Evolutionary conservation across 768 basidiomycete genomes (phyloP).

Genomic region (Leccinum arenicola): DNA sequence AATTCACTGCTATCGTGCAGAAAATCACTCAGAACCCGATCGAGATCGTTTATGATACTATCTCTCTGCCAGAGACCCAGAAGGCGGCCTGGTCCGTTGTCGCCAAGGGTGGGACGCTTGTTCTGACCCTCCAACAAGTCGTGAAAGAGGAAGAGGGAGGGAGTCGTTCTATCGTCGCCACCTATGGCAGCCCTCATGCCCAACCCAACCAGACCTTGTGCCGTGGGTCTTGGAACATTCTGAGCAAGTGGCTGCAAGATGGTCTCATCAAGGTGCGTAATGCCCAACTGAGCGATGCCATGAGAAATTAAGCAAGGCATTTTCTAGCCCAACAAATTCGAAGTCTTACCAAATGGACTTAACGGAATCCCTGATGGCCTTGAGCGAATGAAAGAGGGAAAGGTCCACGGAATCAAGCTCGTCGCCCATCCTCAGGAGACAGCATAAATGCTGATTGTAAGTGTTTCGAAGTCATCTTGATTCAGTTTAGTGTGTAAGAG

Average conservation of each 20-base stretch:
- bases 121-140: constrained; percentile 23
- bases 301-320: neutral
- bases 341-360: constrained; percentile 43
- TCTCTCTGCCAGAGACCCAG: constrained; percentile 36
- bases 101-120: constrained; percentile 32
- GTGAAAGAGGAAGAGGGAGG: constrained; percentile 24
- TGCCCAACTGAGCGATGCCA: neutral
- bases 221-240: constrained; percentile 15
- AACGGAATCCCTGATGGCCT: constrained; percentile 37
- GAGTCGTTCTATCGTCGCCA: constrained; percentile 18
- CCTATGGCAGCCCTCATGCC: constrained; percentile 25
- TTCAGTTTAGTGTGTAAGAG: constrained; percentile 16
- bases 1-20: constrained; percentile 19
- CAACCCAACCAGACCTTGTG: constrained; percentile 18
- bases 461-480: neutral
- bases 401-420: constrained; percentile 45
- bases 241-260: constrained; percentile 25
- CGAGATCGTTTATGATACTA: constrained; percentile 29
- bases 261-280: constrained; percentile 25
- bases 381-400: constrained; percentile 32
- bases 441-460: constrained; percentile 6
- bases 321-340: constrained; percentile 37
- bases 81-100: constrained; percentile 31
- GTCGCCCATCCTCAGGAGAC: constrained; percentile 42
- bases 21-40: constrained; percentile 26